A percentile compares a stretch with the other conserved stretches of the same genome.
Evolutionary conservation across 108 stramenopile genomes (phyloP).

Genomic region (Cyclotella kingstonii): DNA sequence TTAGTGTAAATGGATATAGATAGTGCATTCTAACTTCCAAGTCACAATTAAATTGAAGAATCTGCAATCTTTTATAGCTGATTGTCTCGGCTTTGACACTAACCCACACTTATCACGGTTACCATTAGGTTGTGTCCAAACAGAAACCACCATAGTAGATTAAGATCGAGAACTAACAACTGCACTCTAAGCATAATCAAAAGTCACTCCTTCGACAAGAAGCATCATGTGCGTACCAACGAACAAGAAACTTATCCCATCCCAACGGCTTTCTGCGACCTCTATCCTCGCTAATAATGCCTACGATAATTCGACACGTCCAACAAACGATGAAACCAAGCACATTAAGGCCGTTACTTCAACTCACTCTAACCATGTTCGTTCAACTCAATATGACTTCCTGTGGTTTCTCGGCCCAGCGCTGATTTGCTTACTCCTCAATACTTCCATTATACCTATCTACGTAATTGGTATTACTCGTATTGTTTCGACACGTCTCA

Average conservation of each 20-base stretch:
- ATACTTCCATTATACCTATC: conserved; percentile 52
- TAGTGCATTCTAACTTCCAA: too few relatives aligned
- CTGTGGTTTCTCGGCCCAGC: conserved; percentile 54
- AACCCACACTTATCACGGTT: too few relatives aligned
- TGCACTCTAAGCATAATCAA: too few relatives aligned
- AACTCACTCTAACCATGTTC: conserved; percentile 54
- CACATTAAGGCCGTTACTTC: conserved; percentile 55
- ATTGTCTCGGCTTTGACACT: too few relatives aligned
- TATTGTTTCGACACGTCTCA: conserved; percentile 54
- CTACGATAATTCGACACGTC: conserved; percentile 38
- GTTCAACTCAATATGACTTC: conserved; percentile 58
- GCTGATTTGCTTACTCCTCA: conserved; percentile 38
- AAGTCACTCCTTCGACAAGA: too few relatives aligned
- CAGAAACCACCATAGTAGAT: too few relatives aligned
- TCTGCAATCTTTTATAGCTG: too few relatives aligned
- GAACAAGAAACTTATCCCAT: neutral
- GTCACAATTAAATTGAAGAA: too few relatives aligned
- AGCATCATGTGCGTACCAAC: conserved; percentile 15
- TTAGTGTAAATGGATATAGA: too few relatives aligned
- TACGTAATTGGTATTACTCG: conserved; percentile 60
- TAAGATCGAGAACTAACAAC: too few relatives aligned
- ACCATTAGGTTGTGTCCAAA: too few relatives aligned
- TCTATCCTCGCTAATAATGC: conserved; percentile 39
- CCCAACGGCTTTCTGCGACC: conserved; percentile 13
- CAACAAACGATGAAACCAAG: conserved; percentile 40